phyloP scores from a whole-genome alignment of 306 rosid genomes.

The Arachis stenosperma region DNA sequence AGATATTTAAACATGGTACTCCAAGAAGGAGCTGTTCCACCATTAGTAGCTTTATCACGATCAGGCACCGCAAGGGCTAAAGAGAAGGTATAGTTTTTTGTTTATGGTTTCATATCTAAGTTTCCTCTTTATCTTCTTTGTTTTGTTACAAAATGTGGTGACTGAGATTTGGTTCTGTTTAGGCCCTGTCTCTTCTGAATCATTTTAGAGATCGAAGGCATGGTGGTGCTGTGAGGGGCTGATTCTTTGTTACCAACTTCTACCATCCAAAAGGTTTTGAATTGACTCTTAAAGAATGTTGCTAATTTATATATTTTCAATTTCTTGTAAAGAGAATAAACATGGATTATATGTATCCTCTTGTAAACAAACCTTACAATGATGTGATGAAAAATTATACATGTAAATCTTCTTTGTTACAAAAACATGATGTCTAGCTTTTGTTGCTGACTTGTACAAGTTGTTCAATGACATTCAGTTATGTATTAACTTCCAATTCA shows the following conservation, averaged over 20 bases:
- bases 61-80: slow-evolving; percentile 87
- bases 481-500: background rate
- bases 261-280: slow-evolving; percentile 42
- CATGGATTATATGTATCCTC: slow-evolving; percentile 42
- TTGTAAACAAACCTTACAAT: slow-evolving; percentile 35
- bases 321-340: slow-evolving; percentile 42
- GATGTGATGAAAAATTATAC: slow-evolving; percentile 39
- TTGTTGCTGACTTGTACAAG: slow-evolving; percentile 26
- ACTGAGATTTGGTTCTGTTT: slow-evolving; percentile 26
- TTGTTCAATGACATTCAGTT: background rate
- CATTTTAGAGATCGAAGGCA: slow-evolving; percentile 79
- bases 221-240: slow-evolving; percentile 76
- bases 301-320: slow-evolving; percentile 36
- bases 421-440: slow-evolving; percentile 10
- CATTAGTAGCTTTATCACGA: slow-evolving; percentile 69
- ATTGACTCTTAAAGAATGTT: slow-evolving; percentile 39
- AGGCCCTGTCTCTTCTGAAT: slow-evolving; percentile 87
- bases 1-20: slow-evolving; percentile 60
- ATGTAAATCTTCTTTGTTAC: slow-evolving; percentile 28
- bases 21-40: slow-evolving; percentile 87
- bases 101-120: slow-evolving; percentile 28
- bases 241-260: slow-evolving; percentile 38
- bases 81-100: slow-evolving; percentile 63
- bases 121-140: background rate
- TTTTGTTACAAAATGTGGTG: slow-evolving; percentile 1